A percentile compares a stretch with the other conserved stretches of the same genome.
These are phyloP conservation scores for Ordospora pajunii DNA, from an alignment of 371 early-diverging fungal species.

Conservation along the genomic window DNA sequence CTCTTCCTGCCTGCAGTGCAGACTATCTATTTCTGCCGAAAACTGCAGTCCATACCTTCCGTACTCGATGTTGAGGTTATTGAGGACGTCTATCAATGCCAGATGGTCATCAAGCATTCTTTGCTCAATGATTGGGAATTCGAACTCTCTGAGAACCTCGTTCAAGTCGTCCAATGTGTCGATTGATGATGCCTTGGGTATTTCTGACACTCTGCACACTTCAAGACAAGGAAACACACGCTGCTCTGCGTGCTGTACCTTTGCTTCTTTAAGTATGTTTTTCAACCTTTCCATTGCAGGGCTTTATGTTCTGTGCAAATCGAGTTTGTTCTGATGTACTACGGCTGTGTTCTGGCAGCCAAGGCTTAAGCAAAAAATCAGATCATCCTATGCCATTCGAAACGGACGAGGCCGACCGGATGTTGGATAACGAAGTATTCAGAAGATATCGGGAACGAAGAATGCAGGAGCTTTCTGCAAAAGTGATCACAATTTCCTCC, in stretches of 20 bases:
- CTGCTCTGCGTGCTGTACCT: background rate
- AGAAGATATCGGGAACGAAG: conserved; percentile 39
- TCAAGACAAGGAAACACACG: background rate
- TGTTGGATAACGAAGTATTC: conserved; percentile 39
- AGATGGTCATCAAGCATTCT: background rate
- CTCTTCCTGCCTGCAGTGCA: background rate
- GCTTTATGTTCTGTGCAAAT: background rate
- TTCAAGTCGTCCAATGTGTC: background rate
- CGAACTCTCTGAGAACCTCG: background rate
- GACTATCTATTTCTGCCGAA: background rate
- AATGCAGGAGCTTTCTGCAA: conserved; percentile 33
- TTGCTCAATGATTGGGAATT: background rate
- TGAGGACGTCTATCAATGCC: conserved; percentile 1
- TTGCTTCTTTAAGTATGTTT: background rate
- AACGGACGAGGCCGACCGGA: background rate
- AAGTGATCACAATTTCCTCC: conserved; percentile 30
- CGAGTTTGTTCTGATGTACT: no score
- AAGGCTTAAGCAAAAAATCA: conserved; percentile 7
- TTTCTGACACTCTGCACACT: background rate
- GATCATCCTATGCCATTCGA: background rate
- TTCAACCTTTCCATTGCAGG: background rate
- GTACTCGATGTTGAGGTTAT: background rate
- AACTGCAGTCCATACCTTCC: background rate
- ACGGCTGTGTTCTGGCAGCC: background rate
- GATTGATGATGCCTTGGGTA: background rate